Percentiles rank a stretch among this genome's conserved stretches.
These are phyloP conservation scores for Heliocybe sulcata DNA, from an alignment of 1,284 basidiomycete species.

Conservation along the genomic window DNA sequence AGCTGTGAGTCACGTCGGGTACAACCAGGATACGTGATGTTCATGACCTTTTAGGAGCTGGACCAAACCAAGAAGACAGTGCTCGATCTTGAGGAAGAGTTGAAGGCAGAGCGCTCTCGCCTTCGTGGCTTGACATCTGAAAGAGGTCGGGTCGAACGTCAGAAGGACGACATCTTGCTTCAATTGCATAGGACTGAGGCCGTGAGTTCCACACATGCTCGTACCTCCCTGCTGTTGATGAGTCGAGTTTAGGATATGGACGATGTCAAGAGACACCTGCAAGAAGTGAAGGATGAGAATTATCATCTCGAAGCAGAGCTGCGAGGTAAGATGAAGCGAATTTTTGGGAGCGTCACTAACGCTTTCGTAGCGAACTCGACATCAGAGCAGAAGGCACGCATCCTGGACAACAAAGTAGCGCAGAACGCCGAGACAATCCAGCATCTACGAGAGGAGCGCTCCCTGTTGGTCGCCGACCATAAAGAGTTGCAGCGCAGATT, in stretches of 20 bases:
- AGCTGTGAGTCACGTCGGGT: slow-evolving; percentile 32
- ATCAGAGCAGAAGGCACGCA: slow-evolving; percentile 61
- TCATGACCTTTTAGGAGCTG: slow-evolving; percentile 44
- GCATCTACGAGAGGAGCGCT: slow-evolving; percentile 65
- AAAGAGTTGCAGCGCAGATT: slow-evolving; percentile 63
- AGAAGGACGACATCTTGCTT: slow-evolving; percentile 51
- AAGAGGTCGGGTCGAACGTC: slow-evolving; percentile 50
- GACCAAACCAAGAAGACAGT: slow-evolving; percentile 58
- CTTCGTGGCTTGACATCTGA: slow-evolving; percentile 55
- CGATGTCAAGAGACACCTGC: slow-evolving; percentile 60
- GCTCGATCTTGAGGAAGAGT: slow-evolving; percentile 57
- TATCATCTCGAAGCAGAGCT: slow-evolving; percentile 62
- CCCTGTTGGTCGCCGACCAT: slow-evolving; percentile 56
- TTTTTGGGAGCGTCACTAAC: neutral
- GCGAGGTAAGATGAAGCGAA: slow-evolving; percentile 36
- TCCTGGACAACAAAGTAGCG: slow-evolving; percentile 53
- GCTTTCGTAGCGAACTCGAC: slow-evolving; percentile 41
- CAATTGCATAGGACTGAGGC: slow-evolving; percentile 65
- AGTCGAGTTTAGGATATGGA: slow-evolving; percentile 55
- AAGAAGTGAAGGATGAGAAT: slow-evolving; percentile 61
- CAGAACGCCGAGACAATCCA: slow-evolving; percentile 66
- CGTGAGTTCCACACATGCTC: slow-evolving; percentile 28
- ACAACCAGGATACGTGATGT: slow-evolving; percentile 3
- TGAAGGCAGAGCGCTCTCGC: slow-evolving; percentile 60
- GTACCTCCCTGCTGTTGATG: slow-evolving; percentile 6